phyloP scores from a whole-genome alignment of 257 asterid species.

The Primulina tabacum region DNA sequence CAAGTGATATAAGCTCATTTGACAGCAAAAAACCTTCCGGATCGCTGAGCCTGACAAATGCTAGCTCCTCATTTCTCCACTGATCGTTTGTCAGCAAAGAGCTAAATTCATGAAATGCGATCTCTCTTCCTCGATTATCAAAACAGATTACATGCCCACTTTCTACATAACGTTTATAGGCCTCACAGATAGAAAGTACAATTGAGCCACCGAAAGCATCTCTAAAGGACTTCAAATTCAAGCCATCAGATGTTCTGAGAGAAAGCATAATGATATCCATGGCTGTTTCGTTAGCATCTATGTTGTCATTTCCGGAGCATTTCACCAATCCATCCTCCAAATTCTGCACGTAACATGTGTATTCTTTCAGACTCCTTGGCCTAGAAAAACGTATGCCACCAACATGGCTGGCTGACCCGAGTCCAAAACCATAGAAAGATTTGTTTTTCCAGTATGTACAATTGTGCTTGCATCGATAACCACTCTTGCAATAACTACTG shows the following conservation, averaged over 20 bases:
- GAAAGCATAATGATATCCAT: constrained; percentile 84
- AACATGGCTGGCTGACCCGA: constrained; percentile 81
- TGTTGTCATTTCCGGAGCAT: constrained; percentile 18
- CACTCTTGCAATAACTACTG: constrained; percentile 81
- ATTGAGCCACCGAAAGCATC: constrained; percentile 59
- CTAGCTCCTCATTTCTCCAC: constrained; percentile 33
- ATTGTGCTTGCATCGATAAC: constrained; percentile 84
- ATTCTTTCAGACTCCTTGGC: constrained; percentile 80
- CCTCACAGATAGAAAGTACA: constrained; percentile 55
- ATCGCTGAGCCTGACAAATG: constrained; percentile 69
- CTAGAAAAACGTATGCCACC: constrained; percentile 73
- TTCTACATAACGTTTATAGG: constrained; percentile 48
- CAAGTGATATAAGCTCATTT: constrained; percentile 85
- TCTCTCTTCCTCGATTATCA: constrained; percentile 46
- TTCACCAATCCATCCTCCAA: constrained; percentile 44
- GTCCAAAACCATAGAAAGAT: constrained; percentile 79
- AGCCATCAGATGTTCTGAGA: constrained; percentile 71
- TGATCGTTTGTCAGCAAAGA: constrained; percentile 28
- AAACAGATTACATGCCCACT: constrained; percentile 68
- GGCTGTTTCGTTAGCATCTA: constrained; percentile 60
- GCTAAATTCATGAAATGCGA: constrained; percentile 40
- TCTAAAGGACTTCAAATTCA: constrained; percentile 64
- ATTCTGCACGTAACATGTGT: constrained; percentile 53
- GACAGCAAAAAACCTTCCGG: constrained; percentile 91
- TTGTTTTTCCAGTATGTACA: constrained; percentile 77